Percentiles rank a stretch among this genome's conserved stretches.
Conservation (phyloP, 1,284 basidiomycete genomes). For the Veloboletus limbatus region DNA sequence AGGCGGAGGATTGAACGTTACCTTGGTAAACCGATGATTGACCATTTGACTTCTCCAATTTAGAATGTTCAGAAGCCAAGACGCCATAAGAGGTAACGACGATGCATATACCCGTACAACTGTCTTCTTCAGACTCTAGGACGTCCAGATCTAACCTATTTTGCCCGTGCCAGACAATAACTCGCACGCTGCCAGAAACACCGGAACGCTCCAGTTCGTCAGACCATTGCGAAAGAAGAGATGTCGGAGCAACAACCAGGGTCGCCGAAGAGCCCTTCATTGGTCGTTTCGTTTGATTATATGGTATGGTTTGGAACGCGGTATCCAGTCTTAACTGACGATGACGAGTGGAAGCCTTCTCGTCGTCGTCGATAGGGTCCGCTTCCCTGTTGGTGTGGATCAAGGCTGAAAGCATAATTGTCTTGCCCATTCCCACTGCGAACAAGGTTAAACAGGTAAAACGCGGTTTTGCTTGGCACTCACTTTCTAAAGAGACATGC, state of each 20-base stretch:
- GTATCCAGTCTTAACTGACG: constrained; percentile 63
- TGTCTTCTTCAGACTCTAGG: constrained; percentile 49
- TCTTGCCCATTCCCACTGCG: constrained; percentile 93
- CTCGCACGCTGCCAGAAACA: constrained; percentile 64
- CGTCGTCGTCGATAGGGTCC: constrained; percentile 38
- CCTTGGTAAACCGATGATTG: constrained; percentile 72
- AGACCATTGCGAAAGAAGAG: constrained; percentile 87
- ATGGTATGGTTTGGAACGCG: constrained; percentile 48
- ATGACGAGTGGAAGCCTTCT: constrained; percentile 37
- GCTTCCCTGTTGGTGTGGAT: constrained; percentile 75
- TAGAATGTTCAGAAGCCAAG: constrained; percentile 79
- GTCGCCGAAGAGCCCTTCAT: constrained; percentile 60
- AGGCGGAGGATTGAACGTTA: constrained; percentile 34
- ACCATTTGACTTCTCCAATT: constrained; percentile 50
- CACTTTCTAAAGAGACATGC: constrained; percentile 42
- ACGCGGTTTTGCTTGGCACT: constrained; percentile 15
- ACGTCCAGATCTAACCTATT: constrained; percentile 73
- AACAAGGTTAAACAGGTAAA: constrained; percentile 13
- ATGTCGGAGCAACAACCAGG: constrained; percentile 91
- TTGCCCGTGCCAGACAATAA: constrained; percentile 85
- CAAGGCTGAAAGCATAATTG: constrained; percentile 91
- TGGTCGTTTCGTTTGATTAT: constrained; percentile 32
- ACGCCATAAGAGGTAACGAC: constrained; percentile 91
- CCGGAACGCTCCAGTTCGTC: constrained; percentile 80
- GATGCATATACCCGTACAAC: constrained; percentile 60